phyloP scores from a whole-genome alignment of 371 early-diverging fungal genomes.

The Rhizomucor miehei region DNA sequence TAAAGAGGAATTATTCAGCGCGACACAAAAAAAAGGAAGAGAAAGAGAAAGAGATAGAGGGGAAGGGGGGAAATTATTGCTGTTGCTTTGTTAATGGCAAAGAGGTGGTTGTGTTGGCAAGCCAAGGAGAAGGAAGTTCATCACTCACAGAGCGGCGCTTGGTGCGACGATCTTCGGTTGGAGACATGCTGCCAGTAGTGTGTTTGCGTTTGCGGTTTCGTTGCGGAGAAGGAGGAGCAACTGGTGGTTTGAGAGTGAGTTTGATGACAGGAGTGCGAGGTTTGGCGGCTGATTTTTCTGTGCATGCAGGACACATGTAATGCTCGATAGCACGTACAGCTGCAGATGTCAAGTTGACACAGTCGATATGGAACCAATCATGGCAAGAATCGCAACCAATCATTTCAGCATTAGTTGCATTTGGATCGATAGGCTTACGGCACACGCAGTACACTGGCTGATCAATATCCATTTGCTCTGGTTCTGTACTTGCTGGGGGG shows the following conservation, averaged over 20 bases:
- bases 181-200: not conserved
- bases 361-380: constrained; percentile 58
- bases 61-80: too few species aligned
- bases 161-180: not conserved
- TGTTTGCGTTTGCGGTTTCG: constrained; percentile 3
- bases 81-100: too few species aligned
- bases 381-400: constrained; percentile 60
- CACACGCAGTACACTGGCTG: constrained; percentile 34
- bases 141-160: too few species aligned
- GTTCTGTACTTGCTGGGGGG: not conserved
- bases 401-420: constrained; percentile 32
- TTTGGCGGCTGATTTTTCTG: not conserved
- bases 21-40: too few species aligned
- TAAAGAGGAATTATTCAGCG: too few species aligned
- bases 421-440: constrained; percentile 15
- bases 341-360: constrained; percentile 34
- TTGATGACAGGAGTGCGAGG: constrained; percentile 4
- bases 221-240: not conserved
- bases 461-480: not conserved
- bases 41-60: too few species aligned
- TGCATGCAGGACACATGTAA: constrained; percentile 19
- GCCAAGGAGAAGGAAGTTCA: too few species aligned
- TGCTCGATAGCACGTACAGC: constrained; percentile 20
- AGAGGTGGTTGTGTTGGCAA: too few species aligned
- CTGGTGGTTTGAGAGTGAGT: constrained; percentile 11